Evolutionary conservation across 169 alveolate species (phyloP).

Genomic region (Fabrea salina): DNA sequence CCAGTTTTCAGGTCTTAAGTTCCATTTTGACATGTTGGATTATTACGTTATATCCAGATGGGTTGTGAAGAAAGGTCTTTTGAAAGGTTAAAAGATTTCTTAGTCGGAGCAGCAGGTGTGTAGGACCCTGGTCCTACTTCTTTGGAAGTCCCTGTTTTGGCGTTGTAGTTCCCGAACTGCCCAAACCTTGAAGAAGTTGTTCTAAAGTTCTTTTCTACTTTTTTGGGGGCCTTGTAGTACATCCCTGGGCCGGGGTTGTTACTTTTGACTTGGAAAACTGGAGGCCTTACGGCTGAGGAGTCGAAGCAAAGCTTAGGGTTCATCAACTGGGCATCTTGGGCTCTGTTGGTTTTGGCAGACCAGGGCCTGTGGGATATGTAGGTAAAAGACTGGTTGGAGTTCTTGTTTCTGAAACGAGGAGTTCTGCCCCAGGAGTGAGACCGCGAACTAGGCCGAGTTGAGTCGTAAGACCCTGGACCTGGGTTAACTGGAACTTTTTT

Average conservation of each 20-base stretch:
- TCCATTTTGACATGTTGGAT: too few relatives aligned
- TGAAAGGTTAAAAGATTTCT: constrained; percentile 13
- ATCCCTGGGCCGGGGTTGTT: constrained; percentile 23
- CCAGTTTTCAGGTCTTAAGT: too few relatives aligned
- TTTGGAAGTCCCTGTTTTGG: not conserved
- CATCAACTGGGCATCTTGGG: not conserved
- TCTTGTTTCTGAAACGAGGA: not conserved
- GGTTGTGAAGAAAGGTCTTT: too few relatives aligned
- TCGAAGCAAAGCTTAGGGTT: constrained; percentile 11
- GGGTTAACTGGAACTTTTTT: not conserved
- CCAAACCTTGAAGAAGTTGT: not conserved
- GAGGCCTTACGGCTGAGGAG: not conserved
- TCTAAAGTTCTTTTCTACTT: not conserved
- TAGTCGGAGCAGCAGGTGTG: not conserved
- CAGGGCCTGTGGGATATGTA: not conserved
- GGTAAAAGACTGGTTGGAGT: not conserved
- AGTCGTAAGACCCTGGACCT: constrained; percentile 22
- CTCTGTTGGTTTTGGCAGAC: not conserved
- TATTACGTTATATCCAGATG: too few relatives aligned
- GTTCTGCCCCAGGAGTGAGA: not conserved
- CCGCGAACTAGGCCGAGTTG: not conserved
- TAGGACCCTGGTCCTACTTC: constrained; percentile 27
- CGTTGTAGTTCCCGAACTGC: not conserved
- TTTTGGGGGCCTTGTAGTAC: not conserved
- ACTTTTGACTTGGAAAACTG: not conserved